Percentiles rank a stretch among this genome's conserved stretches.
These are phyloP conservation scores for Mycena albidolilacea DNA, from an alignment of 768 basidiomycete genomes.

Conservation along the genomic window DNA sequence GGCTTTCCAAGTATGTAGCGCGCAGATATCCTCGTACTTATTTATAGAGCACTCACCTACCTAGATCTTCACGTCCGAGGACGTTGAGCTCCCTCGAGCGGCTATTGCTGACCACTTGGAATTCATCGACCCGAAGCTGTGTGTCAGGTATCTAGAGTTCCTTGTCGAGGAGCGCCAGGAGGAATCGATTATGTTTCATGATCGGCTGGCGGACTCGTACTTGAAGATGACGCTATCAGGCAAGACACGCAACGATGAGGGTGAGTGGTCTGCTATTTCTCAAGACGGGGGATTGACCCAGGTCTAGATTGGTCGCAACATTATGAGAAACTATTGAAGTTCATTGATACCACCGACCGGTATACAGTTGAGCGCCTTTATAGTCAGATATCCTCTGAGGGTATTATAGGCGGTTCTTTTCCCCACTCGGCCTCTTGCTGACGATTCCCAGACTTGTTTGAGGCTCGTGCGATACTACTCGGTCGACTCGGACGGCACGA, in stretches of 20 bases:
- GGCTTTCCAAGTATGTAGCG: slow-evolving; percentile 76
- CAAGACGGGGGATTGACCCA: not conserved
- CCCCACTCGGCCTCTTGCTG: not conserved
- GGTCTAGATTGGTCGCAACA: slow-evolving; percentile 54
- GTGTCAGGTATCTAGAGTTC: slow-evolving; percentile 87
- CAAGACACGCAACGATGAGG: slow-evolving; percentile 71
- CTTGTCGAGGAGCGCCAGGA: slow-evolving; percentile 85
- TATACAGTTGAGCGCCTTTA: slow-evolving; percentile 88
- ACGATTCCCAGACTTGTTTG: slow-evolving; percentile 76
- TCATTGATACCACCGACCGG: slow-evolving; percentile 79
- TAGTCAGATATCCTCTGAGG: slow-evolving; percentile 84
- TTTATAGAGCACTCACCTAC: too few species aligned
- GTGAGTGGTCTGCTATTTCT: slow-evolving; percentile 52
- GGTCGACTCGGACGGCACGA: slow-evolving; percentile 94
- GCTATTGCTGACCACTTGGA: slow-evolving; percentile 87
- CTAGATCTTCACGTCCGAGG: slow-evolving; percentile 96
- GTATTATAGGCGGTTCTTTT: slow-evolving; percentile 54
- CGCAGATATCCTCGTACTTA: not conserved
- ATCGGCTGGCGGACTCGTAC: slow-evolving; percentile 91
- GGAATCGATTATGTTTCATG: slow-evolving; percentile 79
- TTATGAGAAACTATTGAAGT: slow-evolving; percentile 80
- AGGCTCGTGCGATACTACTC: slow-evolving; percentile 92
- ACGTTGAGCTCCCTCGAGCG: slow-evolving; percentile 89
- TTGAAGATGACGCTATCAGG: slow-evolving; percentile 74
- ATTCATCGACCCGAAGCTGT: slow-evolving; percentile 73